These are phyloP conservation scores for Discostella pseudostelligera DNA, from an alignment of 108 stramenopile genomes.

Conservation along the genomic window DNA sequence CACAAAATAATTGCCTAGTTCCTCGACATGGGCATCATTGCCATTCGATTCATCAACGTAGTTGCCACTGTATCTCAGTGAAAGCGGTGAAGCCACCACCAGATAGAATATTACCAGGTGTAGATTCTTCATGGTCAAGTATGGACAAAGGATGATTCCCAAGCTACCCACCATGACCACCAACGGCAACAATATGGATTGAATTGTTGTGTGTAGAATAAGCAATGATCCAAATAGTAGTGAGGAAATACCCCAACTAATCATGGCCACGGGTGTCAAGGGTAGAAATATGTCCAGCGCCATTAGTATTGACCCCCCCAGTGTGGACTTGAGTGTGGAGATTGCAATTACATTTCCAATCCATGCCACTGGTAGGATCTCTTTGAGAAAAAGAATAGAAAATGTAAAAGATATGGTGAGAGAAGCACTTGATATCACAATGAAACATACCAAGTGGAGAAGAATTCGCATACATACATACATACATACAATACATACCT, in stretches of 20 bases:
- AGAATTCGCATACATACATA: neutral
- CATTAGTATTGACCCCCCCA: slow-evolving; percentile 28
- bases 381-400: neutral
- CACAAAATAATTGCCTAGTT: slow-evolving; percentile 23
- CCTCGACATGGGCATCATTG: neutral
- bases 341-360: slow-evolving; percentile 50
- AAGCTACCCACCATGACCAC: slow-evolving; percentile 7
- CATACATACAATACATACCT: neutral
- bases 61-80: slow-evolving; percentile 12
- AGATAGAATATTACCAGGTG: slow-evolving; percentile 28
- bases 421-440: too few relatives aligned
- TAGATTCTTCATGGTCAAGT: slow-evolving; percentile 28
- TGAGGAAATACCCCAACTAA: slow-evolving; percentile 23
- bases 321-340: slow-evolving; percentile 16
- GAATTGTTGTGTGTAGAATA: slow-evolving; percentile 3
- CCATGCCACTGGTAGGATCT: slow-evolving; percentile 20
- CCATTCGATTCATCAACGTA: neutral
- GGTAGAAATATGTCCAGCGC: slow-evolving; percentile 19
- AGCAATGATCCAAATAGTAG: slow-evolving; percentile 5
- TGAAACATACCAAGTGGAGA: neutral
- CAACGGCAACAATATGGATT: slow-evolving; percentile 23
- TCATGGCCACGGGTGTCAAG: slow-evolving; percentile 26
- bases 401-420: neutral
- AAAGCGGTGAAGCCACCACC: slow-evolving; percentile 22
- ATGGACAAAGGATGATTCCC: slow-evolving; percentile 21